phyloP scores from a whole-genome alignment of 257 asterid species.

The Misopates orontium region DNA sequence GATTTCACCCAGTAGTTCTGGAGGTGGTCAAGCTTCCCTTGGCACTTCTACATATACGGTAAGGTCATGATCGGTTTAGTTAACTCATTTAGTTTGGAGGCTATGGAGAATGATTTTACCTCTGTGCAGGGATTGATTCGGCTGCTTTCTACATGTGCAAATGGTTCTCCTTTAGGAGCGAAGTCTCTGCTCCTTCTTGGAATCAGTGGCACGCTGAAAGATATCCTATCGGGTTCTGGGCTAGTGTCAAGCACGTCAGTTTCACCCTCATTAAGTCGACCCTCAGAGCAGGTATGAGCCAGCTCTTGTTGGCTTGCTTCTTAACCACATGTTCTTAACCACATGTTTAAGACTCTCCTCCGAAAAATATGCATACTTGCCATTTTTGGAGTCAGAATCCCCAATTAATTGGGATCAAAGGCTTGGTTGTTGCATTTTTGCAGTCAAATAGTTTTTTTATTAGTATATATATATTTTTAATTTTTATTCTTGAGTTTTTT shows the following conservation, averaged over 20 bases:
- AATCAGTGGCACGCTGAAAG: conserved; percentile 91
- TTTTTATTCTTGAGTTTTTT: too few relatives aligned
- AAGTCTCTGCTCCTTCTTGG: conserved; percentile 88
- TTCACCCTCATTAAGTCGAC: conserved; percentile 91
- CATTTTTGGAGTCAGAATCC: neutral
- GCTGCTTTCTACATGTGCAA: conserved; percentile 90
- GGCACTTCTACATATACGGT: conserved; percentile 95
- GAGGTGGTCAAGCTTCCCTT: conserved; percentile 93
- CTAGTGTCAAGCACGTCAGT: conserved; percentile 75
- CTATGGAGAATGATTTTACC: conserved; percentile 30
- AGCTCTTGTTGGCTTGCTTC: conserved; percentile 21
- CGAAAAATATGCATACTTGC: neutral
- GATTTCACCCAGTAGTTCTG: conserved; percentile 79
- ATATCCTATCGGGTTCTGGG: conserved; percentile 86
- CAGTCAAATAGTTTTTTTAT: neutral
- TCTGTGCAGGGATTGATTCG: conserved; percentile 85
- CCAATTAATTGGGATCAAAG: too few relatives aligned
- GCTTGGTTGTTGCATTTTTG: neutral
- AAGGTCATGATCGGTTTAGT: conserved; percentile 22
- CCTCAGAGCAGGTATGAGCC: conserved; percentile 85
- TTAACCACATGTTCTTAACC: conserved; percentile 6
- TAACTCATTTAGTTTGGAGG: conserved; percentile 18
- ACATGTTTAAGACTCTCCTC: conserved; percentile 6
- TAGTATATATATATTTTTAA: neutral
- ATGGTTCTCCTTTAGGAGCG: conserved; percentile 88